Evolutionary conservation across 108 stramenopile genomes (phyloP), one percentile per base, ranked within the genome.

Genomic region (Stephanodiscus minutulus): DNA sequence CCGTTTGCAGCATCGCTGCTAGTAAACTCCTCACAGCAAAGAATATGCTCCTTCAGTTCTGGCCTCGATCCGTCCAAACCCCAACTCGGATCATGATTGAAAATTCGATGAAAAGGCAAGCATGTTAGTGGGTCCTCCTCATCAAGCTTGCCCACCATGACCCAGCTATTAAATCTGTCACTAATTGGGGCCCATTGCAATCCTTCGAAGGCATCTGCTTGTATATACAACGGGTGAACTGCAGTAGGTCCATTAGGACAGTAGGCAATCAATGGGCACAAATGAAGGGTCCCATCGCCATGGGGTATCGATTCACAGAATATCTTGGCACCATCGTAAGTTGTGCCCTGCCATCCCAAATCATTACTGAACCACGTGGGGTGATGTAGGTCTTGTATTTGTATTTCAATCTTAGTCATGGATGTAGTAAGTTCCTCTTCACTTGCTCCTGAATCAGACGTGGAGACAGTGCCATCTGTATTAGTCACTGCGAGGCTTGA

Each of bases 131-230:
- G 61, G 50, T 29, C 54, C 7, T 52, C 48, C 27, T 69, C 49
- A 22, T 58, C 61, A 20, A 80, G 22, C 72, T 50, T 80, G 4
- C 79, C 79, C 15, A 80, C 72, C 79, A 80, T 73, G n/a, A 80
- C 62, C 79, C 79, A 80, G 37, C 43, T 57, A 25, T 80, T 73
- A 1, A 59, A 33, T 6, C 18, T 52, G 22, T 60, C 50, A 33
- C 65, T 46, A 15, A 80, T 46, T 11, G 79, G 79, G 25, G 79
- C 72, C 79, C 79, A 80, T 37, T 80, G 79, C 48, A 66, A 55
- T 37, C 61, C 72, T 58, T 73, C 67, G 24, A 58, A 80, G 17
- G 79, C 61, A 68, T 72, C 72, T 35, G 48, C 55, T 29, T 73
- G 72, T 10, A 64, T 64, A 58, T 58, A 55, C 39, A 69, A 15